These are phyloP conservation scores for Crithidia sp. DNA, from an alignment of 208 protist genomes.

Conservation along the genomic window DNA sequence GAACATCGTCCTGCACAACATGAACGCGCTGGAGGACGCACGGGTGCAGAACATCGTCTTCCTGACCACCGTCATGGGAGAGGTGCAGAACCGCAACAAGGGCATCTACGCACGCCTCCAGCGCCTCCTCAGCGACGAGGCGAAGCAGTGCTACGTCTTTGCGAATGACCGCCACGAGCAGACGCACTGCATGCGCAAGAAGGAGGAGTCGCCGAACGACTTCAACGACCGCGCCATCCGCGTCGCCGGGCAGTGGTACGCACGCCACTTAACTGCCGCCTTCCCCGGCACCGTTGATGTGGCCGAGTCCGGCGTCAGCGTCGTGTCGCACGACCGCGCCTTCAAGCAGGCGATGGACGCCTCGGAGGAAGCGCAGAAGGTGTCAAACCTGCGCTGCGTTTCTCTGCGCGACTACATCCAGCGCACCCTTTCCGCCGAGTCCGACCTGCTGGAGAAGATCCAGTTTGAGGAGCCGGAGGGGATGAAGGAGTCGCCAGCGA, in stretches of 20 bases:
- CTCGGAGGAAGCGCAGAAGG: constrained; percentile 29
- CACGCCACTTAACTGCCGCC: constrained; percentile 55
- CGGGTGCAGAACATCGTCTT: constrained; percentile 88
- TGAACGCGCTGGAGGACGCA: constrained; percentile 87
- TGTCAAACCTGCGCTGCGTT: constrained; percentile 61
- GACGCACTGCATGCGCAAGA: constrained; percentile 72
- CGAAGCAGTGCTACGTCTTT: constrained; percentile 91
- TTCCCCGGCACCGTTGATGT: constrained; percentile 33
- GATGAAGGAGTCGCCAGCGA: constrained; percentile 66
- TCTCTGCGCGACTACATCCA: constrained; percentile 72
- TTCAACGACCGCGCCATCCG: constrained; percentile 92
- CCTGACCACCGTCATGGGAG: constrained; percentile 87
- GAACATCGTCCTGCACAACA: constrained; percentile 94
- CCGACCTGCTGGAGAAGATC: constrained; percentile 84
- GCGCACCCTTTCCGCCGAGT: constrained; percentile 46
- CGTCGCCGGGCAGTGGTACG: constrained; percentile 88
- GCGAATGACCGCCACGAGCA: constrained; percentile 92
- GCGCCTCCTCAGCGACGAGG: constrained; percentile 63
- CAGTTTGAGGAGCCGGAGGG: constrained; percentile 71
- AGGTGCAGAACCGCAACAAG: constrained; percentile 92
- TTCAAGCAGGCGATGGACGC: constrained; percentile 48
- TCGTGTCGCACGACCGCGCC: constrained; percentile 79
- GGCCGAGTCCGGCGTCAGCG: constrained; percentile 32
- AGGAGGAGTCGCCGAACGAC: constrained; percentile 85
- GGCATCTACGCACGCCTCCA: constrained; percentile 89